phyloP scores from a whole-genome alignment of 306 rosid genomes.

The Datisca glomerata region DNA sequence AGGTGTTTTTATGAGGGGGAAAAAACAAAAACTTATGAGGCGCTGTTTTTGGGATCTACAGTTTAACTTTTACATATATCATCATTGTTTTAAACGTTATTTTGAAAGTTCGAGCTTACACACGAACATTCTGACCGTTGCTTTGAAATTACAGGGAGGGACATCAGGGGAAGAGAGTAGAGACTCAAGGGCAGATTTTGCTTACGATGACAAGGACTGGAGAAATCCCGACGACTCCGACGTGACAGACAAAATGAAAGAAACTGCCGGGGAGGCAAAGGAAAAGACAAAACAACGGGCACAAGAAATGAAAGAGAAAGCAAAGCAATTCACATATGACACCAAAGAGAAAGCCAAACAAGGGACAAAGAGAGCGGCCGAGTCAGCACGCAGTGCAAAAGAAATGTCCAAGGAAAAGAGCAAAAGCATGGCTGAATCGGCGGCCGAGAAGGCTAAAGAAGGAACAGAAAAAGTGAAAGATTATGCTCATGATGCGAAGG shows the following conservation, averaged over 20 bases:
- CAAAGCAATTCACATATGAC: slow-evolving; percentile 11
- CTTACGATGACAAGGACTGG: slow-evolving; percentile 12
- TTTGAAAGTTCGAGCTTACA: background rate
- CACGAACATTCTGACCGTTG: background rate
- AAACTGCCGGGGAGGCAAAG: slow-evolving; percentile 3
- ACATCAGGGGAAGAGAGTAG: slow-evolving; percentile 18
- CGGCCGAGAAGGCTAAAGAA: slow-evolving; percentile 31
- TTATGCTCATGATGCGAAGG: slow-evolving; percentile 11
- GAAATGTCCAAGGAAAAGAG: slow-evolving; percentile 17
- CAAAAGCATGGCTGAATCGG: slow-evolving; percentile 10
- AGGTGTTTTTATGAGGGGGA: too few relatives aligned
- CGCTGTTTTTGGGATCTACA: too few relatives aligned
- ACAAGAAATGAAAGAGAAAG: background rate
- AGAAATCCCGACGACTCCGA: background rate
- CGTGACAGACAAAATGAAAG: slow-evolving; percentile 8
- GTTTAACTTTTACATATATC: background rate
- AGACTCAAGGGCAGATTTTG: slow-evolving; percentile 20
- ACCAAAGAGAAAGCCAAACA: slow-evolving; percentile 26
- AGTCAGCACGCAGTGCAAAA: background rate
- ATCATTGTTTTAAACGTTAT: background rate
- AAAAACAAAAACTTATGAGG: too few relatives aligned
- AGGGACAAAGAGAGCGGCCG: slow-evolving; percentile 9
- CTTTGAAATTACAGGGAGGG: slow-evolving; percentile 25
- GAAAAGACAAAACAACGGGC: slow-evolving; percentile 17
- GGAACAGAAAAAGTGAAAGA: slow-evolving; percentile 13